A percentile compares a stretch with the other conserved stretches of the same genome.
Conservation (phyloP, 495 filamentous ascomycete genomes). For the Echria macrotheca region DNA sequence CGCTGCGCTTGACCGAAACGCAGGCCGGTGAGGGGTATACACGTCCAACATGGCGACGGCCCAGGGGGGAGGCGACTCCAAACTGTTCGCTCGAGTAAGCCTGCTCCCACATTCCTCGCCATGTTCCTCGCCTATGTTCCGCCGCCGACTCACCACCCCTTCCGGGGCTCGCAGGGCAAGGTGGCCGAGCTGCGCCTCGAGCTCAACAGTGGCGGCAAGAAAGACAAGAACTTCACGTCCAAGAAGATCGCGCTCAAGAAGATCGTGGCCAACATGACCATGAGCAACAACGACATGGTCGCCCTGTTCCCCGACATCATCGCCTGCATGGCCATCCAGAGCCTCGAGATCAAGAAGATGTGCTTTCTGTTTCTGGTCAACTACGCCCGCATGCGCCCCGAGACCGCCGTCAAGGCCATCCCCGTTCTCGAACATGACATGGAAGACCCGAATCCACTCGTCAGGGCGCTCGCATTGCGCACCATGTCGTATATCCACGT, state of each 20-base stretch:
- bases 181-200: constrained; percentile 94
- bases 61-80: constrained; percentile 83
- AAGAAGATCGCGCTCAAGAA: constrained; percentile 99
- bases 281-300: constrained; percentile 99
- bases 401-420: constrained; percentile 88
- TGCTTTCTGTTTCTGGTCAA: constrained; percentile 97
- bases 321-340: constrained; percentile 86
- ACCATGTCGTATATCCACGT: constrained; percentile 99
- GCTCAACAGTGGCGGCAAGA: constrained; percentile 88
- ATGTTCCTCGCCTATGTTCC: constrained; percentile 50
- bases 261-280: constrained; percentile 99
- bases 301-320: constrained; percentile 94
- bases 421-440: constrained; percentile 86
- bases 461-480: constrained; percentile 85
- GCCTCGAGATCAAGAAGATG: constrained; percentile 99
- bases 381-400: constrained; percentile 90
- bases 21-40: constrained; percentile 18
- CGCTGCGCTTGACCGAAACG: background rate
- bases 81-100: constrained; percentile 97
- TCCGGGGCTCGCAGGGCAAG: constrained; percentile 74
- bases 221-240: constrained; percentile 93
- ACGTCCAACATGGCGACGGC: constrained; percentile 57
- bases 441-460: constrained; percentile 87
- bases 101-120: constrained; percentile 7
- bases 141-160: constrained; percentile 36